A percentile compares a stretch with the other conserved stretches of the same genome.
Evolutionary conservation across 257 asterid species (phyloP).

Genomic region (Jacaranda copaia): DNA sequence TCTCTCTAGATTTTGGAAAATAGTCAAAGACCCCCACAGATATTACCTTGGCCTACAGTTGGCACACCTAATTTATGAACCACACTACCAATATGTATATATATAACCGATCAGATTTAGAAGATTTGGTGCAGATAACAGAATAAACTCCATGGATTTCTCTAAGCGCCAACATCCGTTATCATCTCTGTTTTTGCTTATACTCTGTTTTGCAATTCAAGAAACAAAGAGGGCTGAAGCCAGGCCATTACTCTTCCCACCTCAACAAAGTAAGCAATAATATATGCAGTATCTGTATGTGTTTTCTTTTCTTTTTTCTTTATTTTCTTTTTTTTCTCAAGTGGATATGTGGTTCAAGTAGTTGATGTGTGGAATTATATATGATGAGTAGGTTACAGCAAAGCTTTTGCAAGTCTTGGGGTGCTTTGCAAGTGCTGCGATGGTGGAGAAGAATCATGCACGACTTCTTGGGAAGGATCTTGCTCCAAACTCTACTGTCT

Average conservation of each 20-base stretch:
- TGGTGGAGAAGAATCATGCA: constrained; percentile 30
- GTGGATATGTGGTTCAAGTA: not conserved
- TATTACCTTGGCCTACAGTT: constrained; percentile 6
- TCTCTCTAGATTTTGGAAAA: constrained; percentile 28
- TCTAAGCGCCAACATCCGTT: not conserved
- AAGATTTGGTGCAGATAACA: not conserved
- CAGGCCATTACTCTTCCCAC: constrained; percentile 31
- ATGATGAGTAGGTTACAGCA: constrained; percentile 22
- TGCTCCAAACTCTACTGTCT: constrained; percentile 48
- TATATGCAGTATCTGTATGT: too few species aligned
- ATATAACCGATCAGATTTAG: not conserved
- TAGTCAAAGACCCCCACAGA: constrained; percentile 16
- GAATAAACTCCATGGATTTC: constrained; percentile 24
- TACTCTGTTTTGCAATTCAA: constrained; percentile 30
- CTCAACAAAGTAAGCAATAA: constrained; percentile 37
- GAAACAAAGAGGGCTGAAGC: constrained; percentile 33
- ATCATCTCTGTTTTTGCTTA: constrained; percentile 26
- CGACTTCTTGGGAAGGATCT: constrained; percentile 40
- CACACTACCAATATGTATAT: not conserved
- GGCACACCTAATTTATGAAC: not conserved
- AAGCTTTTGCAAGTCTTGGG: constrained; percentile 41
- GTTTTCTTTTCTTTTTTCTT: not conserved
- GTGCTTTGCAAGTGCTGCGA: constrained; percentile 51
- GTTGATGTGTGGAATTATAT: not conserved
- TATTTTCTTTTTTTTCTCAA: not conserved